Evolutionary conservation across 2,329 filamentous ascomycete species (phyloP).

Genomic region (Sarocladium strictum): DNA sequence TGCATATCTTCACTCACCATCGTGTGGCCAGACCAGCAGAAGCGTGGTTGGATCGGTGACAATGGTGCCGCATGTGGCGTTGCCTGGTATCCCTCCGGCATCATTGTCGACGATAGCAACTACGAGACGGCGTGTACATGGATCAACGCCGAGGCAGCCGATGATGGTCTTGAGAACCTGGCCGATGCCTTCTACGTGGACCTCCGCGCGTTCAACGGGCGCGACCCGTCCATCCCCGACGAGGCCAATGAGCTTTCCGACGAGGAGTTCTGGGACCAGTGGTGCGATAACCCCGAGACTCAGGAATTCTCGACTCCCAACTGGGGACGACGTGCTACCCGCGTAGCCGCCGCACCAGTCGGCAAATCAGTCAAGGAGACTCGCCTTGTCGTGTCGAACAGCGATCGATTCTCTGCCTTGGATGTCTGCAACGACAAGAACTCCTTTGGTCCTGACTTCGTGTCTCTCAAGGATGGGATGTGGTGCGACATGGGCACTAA

Average conservation of each 20-base stretch:
- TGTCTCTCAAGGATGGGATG: not conserved
- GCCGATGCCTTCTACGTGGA: not conserved
- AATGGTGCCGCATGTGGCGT: not conserved
- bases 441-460: not conserved
- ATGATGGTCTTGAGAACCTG: not conserved
- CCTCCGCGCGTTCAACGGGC: not conserved
- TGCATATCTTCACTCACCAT: not conserved
- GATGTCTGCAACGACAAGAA: not conserved
- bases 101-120: not conserved
- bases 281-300: not conserved
- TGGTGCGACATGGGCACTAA: not conserved
- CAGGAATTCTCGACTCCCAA: not conserved
- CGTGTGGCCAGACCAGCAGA: not conserved
- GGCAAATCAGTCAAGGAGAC: not conserved
- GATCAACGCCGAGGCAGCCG: not conserved
- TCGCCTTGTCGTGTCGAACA: not conserved
- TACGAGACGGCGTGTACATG: not conserved
- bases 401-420: not conserved
- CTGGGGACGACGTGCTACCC: not conserved
- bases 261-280: not conserved
- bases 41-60: not conserved
- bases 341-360: not conserved
- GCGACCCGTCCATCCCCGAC: not conserved
- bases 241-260: not conserved
- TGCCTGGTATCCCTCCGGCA: not conserved